phyloP scores from a whole-genome alignment of 2,329 filamentous ascomycete species.

The Leptoxyphium fumago region DNA sequence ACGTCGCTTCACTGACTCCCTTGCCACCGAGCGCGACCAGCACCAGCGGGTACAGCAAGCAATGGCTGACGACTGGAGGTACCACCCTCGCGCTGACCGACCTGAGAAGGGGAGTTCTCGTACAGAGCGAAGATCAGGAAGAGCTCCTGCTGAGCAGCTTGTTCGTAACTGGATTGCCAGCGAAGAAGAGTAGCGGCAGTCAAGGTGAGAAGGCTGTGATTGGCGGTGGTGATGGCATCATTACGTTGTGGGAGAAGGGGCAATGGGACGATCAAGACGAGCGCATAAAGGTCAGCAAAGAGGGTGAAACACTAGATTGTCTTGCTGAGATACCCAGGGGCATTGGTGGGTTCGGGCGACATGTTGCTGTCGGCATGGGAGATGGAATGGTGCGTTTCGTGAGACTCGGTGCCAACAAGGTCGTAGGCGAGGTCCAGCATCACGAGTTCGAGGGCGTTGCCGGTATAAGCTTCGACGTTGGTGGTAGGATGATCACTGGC shows the following conservation, averaged over 20 bases:
- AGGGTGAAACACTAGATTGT: slow-evolving; percentile 62
- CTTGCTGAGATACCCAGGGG: slow-evolving; percentile 57
- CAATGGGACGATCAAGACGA: slow-evolving; percentile 94
- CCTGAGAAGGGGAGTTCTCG: slow-evolving; percentile 68
- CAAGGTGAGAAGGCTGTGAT: slow-evolving; percentile 65
- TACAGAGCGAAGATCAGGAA: slow-evolving; percentile 86
- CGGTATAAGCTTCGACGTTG: slow-evolving; percentile 68
- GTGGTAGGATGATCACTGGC: slow-evolving; percentile 75
- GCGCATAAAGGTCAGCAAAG: slow-evolving; percentile 58
- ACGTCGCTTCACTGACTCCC: slow-evolving; percentile 74
- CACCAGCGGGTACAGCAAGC: slow-evolving; percentile 80
- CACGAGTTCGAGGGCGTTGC: slow-evolving; percentile 80
- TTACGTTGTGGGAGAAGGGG: slow-evolving; percentile 89
- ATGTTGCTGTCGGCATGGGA: slow-evolving; percentile 65
- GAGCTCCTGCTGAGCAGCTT: slow-evolving; percentile 76
- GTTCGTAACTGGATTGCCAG: slow-evolving; percentile 63
- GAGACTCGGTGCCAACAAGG: slow-evolving; percentile 56
- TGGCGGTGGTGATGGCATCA: slow-evolving; percentile 62
- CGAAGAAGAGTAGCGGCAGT: slow-evolving; percentile 44
- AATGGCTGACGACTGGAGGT: slow-evolving; percentile 88
- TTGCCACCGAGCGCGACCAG: slow-evolving; percentile 66
- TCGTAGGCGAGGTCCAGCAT: slow-evolving; percentile 54
- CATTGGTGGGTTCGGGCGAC: slow-evolving; percentile 51
- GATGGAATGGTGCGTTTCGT: slow-evolving; percentile 70
- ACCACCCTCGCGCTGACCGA: slow-evolving; percentile 86